These are phyloP conservation scores for Salix exigua DNA, from an alignment of 345 rosid species.

Conservation along the genomic window DNA sequence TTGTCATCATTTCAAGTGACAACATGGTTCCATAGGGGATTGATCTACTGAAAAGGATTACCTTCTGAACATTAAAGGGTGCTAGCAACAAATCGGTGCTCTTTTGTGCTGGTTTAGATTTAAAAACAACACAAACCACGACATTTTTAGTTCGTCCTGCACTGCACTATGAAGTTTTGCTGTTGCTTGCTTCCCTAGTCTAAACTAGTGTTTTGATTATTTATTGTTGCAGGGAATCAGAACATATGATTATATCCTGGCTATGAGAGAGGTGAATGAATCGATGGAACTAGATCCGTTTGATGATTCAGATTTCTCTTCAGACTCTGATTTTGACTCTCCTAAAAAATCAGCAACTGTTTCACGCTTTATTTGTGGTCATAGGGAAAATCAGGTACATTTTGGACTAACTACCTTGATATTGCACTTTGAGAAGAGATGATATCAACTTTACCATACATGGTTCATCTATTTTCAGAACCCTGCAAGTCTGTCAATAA, in stretches of 20 bases:
- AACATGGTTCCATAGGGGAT: background rate
- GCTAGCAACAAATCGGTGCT: background rate
- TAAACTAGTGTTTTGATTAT: background rate
- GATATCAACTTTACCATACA: background rate
- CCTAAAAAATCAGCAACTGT: slow-evolving; percentile 60
- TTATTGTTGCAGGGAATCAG: slow-evolving; percentile 70
- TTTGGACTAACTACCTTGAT: background rate
- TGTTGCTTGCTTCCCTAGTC: background rate
- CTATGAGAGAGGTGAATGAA: slow-evolving; percentile 85
- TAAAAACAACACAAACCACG: background rate
- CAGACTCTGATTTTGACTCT: slow-evolving; percentile 76
- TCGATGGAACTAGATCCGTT: slow-evolving; percentile 58
- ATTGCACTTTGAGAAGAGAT: slow-evolving; percentile 2
- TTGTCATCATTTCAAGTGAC: background rate
- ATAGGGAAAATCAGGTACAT: slow-evolving; percentile 47
- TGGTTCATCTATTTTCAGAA: slow-evolving; percentile 38
- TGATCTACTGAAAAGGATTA: background rate
- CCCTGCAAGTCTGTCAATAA: slow-evolving; percentile 56
- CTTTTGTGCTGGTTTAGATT: background rate
- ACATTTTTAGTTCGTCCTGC: background rate
- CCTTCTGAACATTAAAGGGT: background rate
- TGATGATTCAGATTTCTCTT: slow-evolving; percentile 74
- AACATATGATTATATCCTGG: slow-evolving; percentile 90
- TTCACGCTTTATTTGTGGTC: slow-evolving; percentile 66
- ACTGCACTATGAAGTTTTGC: background rate